phyloP scores from a whole-genome alignment of 176 grass and related monocot species.

The Puccinellia tenuiflora region DNA sequence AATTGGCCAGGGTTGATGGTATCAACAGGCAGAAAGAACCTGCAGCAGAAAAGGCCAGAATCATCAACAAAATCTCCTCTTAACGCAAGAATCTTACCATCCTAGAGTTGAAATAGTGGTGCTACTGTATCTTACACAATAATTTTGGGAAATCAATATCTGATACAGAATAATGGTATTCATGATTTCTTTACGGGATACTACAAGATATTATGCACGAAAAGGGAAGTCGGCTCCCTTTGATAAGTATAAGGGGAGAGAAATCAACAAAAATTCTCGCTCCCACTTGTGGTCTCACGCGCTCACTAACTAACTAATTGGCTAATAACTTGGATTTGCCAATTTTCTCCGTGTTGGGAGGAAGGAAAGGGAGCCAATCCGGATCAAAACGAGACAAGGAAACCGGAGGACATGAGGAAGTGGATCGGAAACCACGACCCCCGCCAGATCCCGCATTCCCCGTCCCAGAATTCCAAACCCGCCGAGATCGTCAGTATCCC shows the following conservation, averaged over 20 bases:
- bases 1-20: slow-evolving; percentile 10
- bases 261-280: not conserved
- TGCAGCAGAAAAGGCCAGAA: slow-evolving; percentile 20
- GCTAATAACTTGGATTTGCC: too few relatives aligned
- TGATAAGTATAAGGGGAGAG: not conserved
- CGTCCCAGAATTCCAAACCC: not conserved
- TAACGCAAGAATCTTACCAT: not conserved
- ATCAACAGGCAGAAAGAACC: not conserved
- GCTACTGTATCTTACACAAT: not conserved
- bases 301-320: not conserved
- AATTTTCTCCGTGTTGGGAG: not conserved
- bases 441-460: slow-evolving; percentile 26
- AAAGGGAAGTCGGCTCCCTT: not conserved
- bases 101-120: not conserved
- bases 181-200: too few relatives aligned
- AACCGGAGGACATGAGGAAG: not conserved
- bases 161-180: not conserved
- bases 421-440: slow-evolving; percentile 16
- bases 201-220: too few relatives aligned
- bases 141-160: not conserved
- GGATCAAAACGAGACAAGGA: not conserved
- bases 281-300: too few relatives aligned
- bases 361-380: not conserved
- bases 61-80: not conserved
- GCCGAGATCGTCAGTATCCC: not conserved